Conservation (phyloP, 2,329 filamentous ascomycete genomes). For the Aspergillus quadricinctus region DNA sequence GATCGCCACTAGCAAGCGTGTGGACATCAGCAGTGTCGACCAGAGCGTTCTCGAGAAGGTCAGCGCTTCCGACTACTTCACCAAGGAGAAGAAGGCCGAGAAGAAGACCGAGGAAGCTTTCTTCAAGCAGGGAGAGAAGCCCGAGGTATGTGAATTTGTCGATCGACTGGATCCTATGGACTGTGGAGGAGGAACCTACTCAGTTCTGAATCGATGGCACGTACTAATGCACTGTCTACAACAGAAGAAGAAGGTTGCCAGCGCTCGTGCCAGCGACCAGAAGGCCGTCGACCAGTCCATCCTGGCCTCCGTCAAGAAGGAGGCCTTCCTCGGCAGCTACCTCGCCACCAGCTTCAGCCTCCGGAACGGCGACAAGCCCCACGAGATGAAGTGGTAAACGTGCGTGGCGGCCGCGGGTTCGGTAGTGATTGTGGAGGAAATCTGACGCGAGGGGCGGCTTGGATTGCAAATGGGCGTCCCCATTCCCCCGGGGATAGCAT, state of each 20-base stretch:
- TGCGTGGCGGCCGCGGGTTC: slow-evolving; percentile 37
- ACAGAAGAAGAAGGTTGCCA: slow-evolving; percentile 96
- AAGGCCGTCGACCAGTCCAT: slow-evolving; percentile 98
- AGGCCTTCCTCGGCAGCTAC: slow-evolving; percentile 89
- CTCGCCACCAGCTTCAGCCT: slow-evolving; percentile 95
- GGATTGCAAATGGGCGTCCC: slow-evolving; percentile 31
- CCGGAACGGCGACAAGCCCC: slow-evolving; percentile 98
- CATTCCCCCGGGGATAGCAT: slow-evolving; percentile 15
- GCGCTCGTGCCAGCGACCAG: slow-evolving; percentile 91
- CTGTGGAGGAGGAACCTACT: not conserved
- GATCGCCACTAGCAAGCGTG: slow-evolving; percentile 46
- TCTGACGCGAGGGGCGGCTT: slow-evolving; percentile 33
- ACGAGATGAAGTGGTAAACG: slow-evolving; percentile 98
- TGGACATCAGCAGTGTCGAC: slow-evolving; percentile 74
- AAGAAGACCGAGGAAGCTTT: slow-evolving; percentile 99
- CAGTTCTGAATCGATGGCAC: not conserved
- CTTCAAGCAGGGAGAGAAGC: slow-evolving; percentile 99
- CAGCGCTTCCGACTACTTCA: slow-evolving; percentile 88
- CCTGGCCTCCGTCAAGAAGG: slow-evolving; percentile 96
- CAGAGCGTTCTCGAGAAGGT: slow-evolving; percentile 70
- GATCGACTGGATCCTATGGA: not conserved
- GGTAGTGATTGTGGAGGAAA: slow-evolving; percentile 38
- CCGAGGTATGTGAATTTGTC: slow-evolving; percentile 64
- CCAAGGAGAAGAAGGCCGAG: slow-evolving; percentile 80
- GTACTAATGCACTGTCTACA: slow-evolving; percentile 10